Base-by-base conservation (phyloP, 148 eudicot genomes). In the Amaranthus cruentus region DNA sequence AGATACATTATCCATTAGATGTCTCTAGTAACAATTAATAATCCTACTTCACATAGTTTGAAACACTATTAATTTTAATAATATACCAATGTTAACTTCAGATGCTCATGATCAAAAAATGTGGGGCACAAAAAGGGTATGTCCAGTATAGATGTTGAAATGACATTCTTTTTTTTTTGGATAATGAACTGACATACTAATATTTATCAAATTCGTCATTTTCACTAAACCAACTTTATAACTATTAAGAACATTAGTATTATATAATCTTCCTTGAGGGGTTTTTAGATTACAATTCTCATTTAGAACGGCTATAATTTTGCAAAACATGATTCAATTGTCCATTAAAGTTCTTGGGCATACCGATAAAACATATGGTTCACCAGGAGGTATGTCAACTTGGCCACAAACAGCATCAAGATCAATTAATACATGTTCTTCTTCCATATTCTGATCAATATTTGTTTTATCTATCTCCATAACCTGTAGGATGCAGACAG, bases 311-410 rank as follows among this genome's bases (percentile, higher is more conserved):
- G 13, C 12, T 8, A 55, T 10, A 61, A 21, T 28, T 13, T 61
- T 61, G 4, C 46, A 61, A 42, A 12, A 38, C 47, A 42, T 4
- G 38, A 28, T 55, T 12, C 13, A 55, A 55, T 8, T 55, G 58
- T 53, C 6, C 38, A 28, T 1, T 5, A 53, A 64, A 47, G 57
- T 66, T 6, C 43, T 11, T 5, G 10, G 68, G 86, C 87, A 21
- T 86, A 92, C 97, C 18, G 97, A 92, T 49, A 92, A 78, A 69
- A 74, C 77, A 72, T 90, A 92, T n/a, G 97, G 93, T 58, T 90
- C 89, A 81, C 84, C 86, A 38, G 91, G 88, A 48, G 87, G 87
- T 59, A 90, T 82, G 68, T 83, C 76, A 52, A 88, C 77, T 70
- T 82, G 79, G 49, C 81, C 79, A 72, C 84, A 75, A 77, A 90